Conservation (phyloP, 169 alveolate species). For the Eimeria brunetti region DNA sequence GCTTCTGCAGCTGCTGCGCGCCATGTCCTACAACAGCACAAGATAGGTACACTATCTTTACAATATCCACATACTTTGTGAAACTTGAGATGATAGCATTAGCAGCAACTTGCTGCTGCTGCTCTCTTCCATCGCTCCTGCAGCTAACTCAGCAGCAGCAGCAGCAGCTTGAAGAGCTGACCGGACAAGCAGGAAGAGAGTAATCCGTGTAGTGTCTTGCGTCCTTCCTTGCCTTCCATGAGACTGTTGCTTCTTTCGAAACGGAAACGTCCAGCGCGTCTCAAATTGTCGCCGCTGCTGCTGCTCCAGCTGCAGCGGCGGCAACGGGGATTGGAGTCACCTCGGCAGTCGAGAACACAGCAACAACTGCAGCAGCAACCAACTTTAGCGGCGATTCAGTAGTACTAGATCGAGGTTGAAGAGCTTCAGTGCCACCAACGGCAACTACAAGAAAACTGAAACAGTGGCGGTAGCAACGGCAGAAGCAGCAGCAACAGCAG, state of each 20-base stretch:
- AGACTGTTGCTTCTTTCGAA: background rate
- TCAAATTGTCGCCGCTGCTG: background rate
- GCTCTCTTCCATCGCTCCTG: conserved; percentile 5
- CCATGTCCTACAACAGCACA: background rate
- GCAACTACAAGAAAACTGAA: background rate
- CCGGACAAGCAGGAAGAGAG: background rate
- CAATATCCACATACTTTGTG: too few species aligned
- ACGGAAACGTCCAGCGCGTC: background rate
- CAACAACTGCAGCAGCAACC: background rate
- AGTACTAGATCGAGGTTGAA: background rate
- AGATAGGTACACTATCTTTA: background rate
- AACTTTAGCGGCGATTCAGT: too few species aligned
- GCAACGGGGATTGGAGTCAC: background rate
- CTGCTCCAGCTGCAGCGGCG: conserved; percentile 2
- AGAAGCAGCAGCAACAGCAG: background rate
- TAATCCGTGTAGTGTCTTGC: background rate
- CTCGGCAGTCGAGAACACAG: background rate
- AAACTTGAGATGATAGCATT: background rate
- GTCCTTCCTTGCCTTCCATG: background rate
- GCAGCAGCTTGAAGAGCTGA: background rate
- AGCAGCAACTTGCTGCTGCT: background rate
- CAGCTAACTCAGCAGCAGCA: conserved; percentile 20
- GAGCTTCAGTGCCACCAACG: background rate
- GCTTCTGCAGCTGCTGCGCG: conserved; percentile 11
- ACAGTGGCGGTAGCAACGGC: background rate